Evolutionary conservation across 2,329 filamentous ascomycete species (phyloP).

Genomic region (Cryphonectria naterciae): DNA sequence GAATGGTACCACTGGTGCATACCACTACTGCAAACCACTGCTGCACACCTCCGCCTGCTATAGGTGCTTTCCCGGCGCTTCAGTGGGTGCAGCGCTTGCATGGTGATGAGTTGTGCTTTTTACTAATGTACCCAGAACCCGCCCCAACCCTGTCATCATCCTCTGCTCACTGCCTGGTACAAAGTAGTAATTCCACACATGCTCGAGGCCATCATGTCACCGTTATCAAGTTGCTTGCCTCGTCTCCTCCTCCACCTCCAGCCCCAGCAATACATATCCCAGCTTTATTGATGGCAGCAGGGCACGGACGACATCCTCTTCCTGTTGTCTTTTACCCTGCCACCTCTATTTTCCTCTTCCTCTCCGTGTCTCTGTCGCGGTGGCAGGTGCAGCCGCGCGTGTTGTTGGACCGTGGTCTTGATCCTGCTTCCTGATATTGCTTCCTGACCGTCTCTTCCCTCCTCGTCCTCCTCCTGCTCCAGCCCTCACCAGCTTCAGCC

Average conservation of each 20-base stretch:
- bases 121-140: background rate
- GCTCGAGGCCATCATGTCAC: background rate
- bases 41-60: background rate
- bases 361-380: background rate
- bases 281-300: constrained; percentile 7
- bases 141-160: constrained; percentile 9
- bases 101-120: constrained; percentile 2
- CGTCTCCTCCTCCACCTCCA: background rate
- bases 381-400: background rate
- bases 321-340: background rate
- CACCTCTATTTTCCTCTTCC: background rate
- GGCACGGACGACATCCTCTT: constrained; percentile 4
- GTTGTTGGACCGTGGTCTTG: constrained; percentile 6
- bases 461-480: background rate
- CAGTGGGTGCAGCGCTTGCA: background rate
- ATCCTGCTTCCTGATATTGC: constrained; percentile 4
- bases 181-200: background rate
- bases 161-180: background rate
- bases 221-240: background rate
- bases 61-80: background rate
- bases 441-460: constrained; percentile 13
- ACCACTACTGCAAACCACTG: background rate
- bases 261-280: background rate
- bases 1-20: background rate
- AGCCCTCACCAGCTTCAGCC: background rate